phyloP scores from a whole-genome alignment of 345 rosid species.

The Eucalyptus rudis region DNA sequence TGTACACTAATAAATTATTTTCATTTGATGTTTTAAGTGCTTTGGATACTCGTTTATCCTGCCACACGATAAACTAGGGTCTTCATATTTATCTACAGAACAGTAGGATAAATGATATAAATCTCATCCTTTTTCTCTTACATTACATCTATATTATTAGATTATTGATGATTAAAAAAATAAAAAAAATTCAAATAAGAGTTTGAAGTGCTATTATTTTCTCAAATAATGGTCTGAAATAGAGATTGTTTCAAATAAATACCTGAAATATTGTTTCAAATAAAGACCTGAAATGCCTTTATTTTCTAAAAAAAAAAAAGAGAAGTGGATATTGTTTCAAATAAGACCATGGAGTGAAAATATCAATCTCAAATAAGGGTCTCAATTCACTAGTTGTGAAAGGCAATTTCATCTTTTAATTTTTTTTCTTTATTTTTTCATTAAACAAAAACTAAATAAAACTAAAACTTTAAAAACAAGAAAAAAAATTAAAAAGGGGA shows the following conservation, averaged over 20 bases:
- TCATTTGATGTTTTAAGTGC: not conserved
- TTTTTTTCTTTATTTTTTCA: too few species aligned
- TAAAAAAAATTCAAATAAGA: fast-evolving
- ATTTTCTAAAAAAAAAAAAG: fast-evolving
- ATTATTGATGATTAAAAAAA: too few species aligned
- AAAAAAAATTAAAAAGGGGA: too few species aligned
- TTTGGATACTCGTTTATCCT: not conserved
- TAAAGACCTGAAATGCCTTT: fast-evolving
- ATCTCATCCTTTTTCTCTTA: not conserved
- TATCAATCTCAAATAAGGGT: too few species aligned
- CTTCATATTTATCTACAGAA: not conserved
- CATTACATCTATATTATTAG: not conserved
- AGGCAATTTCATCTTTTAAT: too few species aligned
- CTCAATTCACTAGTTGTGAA: too few species aligned
- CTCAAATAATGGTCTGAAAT: fast-evolving
- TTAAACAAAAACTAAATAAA: too few species aligned
- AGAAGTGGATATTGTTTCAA: fast-evolving
- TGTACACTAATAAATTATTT: not conserved
- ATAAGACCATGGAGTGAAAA: too few species aligned
- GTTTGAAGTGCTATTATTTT: fast-evolving
- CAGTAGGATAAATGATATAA: not conserved
- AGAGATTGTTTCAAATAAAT: fast-evolving
- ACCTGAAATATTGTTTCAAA: fast-evolving
- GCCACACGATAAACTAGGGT: not conserved
- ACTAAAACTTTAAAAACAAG: too few species aligned